These are phyloP conservation scores for Fistulinella cinereoalba DNA, from an alignment of 1,284 basidiomycete genomes.

Conservation along the genomic window DNA sequence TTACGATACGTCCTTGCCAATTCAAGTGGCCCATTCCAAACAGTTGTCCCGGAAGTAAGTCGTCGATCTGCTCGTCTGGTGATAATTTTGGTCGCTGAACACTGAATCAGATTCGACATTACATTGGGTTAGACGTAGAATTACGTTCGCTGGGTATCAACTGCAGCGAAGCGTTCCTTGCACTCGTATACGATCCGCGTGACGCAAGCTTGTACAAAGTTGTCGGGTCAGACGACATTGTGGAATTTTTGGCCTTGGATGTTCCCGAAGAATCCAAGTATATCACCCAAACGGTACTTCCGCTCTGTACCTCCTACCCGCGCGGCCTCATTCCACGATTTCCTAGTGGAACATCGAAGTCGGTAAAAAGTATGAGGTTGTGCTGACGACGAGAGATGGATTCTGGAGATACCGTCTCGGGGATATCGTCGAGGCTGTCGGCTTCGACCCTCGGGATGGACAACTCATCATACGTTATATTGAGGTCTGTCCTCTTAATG, in stretches of 20 bases:
- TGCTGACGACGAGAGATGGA: slow-evolving; percentile 25
- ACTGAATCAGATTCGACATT: slow-evolving; percentile 16
- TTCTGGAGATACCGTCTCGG: too few relatives aligned
- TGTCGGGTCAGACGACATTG: slow-evolving; percentile 28
- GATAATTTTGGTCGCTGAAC: too few relatives aligned
- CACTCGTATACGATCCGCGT: slow-evolving; percentile 24
- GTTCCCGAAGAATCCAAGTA: slow-evolving; percentile 15
- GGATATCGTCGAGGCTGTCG: slow-evolving; percentile 15
- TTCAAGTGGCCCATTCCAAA: slow-evolving; percentile 25
- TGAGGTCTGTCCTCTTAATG: too few relatives aligned
- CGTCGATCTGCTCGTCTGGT: background rate
- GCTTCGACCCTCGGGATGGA: slow-evolving; percentile 24
- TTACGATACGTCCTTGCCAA: slow-evolving; percentile 19
- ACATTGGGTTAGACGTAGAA: slow-evolving; percentile 23
- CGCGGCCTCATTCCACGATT: too few relatives aligned
- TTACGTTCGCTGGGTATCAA: slow-evolving; percentile 23
- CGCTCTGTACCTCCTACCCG: too few relatives aligned
- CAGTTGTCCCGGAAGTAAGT: slow-evolving; percentile 18
- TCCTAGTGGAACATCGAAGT: slow-evolving; percentile 23
- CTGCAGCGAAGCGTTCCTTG: slow-evolving; percentile 25
- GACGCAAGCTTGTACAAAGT: too few relatives aligned
- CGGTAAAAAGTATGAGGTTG: slow-evolving; percentile 18
- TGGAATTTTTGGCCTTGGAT: slow-evolving; percentile 23
- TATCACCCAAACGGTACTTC: slow-evolving; percentile 20
- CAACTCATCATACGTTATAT: slow-evolving; percentile 22